Percentiles rank a stretch among this genome's conserved stretches.
phyloP scores from a whole-genome alignment of 108 stramenopile genomes.

The Fragilaria crotonensis region DNA sequence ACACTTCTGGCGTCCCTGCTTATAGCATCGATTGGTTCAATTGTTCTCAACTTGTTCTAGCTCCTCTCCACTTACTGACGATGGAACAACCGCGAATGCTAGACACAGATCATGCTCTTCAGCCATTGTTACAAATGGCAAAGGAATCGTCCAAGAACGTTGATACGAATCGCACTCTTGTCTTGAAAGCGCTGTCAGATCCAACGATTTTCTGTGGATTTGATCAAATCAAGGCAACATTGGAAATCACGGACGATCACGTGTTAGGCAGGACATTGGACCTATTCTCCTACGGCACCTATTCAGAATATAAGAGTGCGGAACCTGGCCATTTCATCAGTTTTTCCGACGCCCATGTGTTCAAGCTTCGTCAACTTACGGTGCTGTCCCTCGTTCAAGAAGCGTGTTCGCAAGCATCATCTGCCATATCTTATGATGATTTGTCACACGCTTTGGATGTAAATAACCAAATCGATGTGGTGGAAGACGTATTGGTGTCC shows the following conservation, averaged over 20 bases:
- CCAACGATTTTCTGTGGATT: conserved; percentile 37
- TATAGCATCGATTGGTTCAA: no score
- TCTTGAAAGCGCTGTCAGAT: conserved; percentile 30
- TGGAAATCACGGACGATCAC: background rate
- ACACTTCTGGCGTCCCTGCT: no score
- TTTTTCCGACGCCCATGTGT: conserved; percentile 27
- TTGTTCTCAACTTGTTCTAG: no score
- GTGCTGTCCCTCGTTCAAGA: conserved; percentile 30
- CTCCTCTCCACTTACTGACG: no score
- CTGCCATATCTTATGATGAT: conserved; percentile 15
- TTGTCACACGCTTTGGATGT: conserved; percentile 10
- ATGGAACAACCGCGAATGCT: background rate
- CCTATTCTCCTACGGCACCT: conserved; percentile 46
- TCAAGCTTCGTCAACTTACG: conserved; percentile 37
- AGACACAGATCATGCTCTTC: conserved; percentile 3
- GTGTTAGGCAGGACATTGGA: conserved; percentile 29
- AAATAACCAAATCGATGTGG: background rate
- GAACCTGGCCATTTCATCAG: conserved; percentile 15
- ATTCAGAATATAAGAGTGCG: conserved; percentile 10
- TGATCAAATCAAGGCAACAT: conserved; percentile 26
- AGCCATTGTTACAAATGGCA: conserved; percentile 17
- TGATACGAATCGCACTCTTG: conserved; percentile 26
- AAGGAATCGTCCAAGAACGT: conserved; percentile 11
- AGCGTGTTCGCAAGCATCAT: conserved; percentile 14
- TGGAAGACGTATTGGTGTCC: conserved; percentile 32